These are phyloP conservation scores for Ocimum tenuiflorum DNA, from an alignment of 257 asterid species.

Conservation along the genomic window DNA sequence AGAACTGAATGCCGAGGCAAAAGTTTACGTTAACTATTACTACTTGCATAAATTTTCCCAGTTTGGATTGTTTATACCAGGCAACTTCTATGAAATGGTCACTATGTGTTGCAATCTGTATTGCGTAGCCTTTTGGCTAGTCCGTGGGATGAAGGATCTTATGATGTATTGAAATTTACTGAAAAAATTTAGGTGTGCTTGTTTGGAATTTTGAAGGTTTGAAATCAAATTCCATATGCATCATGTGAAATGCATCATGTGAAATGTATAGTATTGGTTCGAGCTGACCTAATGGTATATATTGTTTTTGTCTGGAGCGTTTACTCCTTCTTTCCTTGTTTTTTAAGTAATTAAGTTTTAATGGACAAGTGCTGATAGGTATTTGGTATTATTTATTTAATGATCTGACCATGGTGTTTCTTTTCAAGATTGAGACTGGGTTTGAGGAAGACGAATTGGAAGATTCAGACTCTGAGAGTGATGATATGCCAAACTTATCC, in stretches of 20 bases:
- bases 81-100: not conserved
- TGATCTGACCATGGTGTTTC: conserved; percentile 4
- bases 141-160: not conserved
- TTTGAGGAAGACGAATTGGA: conserved; percentile 62
- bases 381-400: not conserved
- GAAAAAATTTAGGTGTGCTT: not conserved
- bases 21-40: not conserved
- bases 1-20: not conserved
- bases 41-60: not conserved
- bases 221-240: not conserved
- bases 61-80: not conserved
- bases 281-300: not conserved
- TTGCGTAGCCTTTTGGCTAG: not conserved
- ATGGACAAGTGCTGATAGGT: not conserved
- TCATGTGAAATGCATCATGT: not conserved
- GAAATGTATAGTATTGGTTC: not conserved
- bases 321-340: not conserved
- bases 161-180: not conserved
- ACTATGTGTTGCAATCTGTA: not conserved
- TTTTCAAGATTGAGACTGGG: conserved; percentile 67
- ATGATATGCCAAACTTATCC: conserved; percentile 44
- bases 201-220: not conserved
- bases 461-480: conserved; percentile 58
- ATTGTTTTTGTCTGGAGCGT: not conserved
- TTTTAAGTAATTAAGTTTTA: not conserved